phyloP scores from a whole-genome alignment of 1,284 basidiomycete genomes.

The Uromyces viciae-fabae region DNA sequence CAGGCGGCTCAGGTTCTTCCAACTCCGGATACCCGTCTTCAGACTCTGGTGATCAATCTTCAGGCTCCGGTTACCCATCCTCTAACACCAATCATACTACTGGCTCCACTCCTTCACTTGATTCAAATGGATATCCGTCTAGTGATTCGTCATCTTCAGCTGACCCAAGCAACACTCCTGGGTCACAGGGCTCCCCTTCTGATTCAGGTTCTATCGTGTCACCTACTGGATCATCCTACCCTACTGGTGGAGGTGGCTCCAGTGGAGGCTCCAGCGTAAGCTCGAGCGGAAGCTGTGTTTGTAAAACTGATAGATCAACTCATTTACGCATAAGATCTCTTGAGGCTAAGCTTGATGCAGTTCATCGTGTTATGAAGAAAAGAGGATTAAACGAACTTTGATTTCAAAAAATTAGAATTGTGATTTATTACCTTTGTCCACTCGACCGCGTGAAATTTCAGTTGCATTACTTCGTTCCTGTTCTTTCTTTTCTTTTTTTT shows the following conservation, averaged over 20 bases:
- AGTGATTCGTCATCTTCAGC: neutral
- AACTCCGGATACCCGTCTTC: neutral
- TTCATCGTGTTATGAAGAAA: constrained; percentile 37
- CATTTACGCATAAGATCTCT: constrained; percentile 38
- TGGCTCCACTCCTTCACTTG: neutral
- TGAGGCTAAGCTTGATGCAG: constrained; percentile 34
- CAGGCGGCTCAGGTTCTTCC: neutral
- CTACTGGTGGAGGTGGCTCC: neutral
- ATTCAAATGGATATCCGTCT: neutral
- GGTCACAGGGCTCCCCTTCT: neutral
- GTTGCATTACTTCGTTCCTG: no score
- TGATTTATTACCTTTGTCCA: no score
- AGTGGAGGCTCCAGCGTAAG: constrained; percentile 16
- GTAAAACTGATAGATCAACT: constrained; percentile 10
- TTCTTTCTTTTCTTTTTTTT: no score
- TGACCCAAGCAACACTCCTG: neutral
- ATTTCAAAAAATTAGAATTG: no score
- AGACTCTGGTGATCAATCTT: no score
- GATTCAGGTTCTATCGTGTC: neutral
- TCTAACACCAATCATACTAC: no score
- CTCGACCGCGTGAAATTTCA: no score
- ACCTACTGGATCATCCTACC: neutral
- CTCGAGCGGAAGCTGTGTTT: constrained; percentile 19
- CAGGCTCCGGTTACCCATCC: constrained; percentile 8
- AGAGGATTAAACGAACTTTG: constrained; percentile 36